Evolutionary conservation across 345 rosid species (phyloP).

Genomic region (Corymbia maculata): DNA sequence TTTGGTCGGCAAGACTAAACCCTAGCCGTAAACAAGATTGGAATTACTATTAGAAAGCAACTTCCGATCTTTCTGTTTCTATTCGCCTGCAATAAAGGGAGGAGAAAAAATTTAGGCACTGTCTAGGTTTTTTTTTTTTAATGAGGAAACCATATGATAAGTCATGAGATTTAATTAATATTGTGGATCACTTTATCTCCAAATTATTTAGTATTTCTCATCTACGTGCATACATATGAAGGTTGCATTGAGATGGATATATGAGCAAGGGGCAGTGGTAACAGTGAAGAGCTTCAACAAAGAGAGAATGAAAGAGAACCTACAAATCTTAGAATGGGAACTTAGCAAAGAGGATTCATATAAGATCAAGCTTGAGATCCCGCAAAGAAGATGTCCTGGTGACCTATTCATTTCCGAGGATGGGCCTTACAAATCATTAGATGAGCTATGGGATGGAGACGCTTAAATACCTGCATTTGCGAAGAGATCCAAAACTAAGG

Average conservation of each 20-base stretch:
- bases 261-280: background rate
- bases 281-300: slow-evolving; percentile 1
- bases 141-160: background rate
- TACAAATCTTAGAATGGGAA: background rate
- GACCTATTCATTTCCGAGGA: background rate
- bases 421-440: background rate
- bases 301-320: slow-evolving; percentile 2
- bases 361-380: background rate
- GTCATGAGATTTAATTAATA: background rate
- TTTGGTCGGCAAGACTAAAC: background rate
- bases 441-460: background rate
- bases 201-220: background rate
- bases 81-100: background rate
- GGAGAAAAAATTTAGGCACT: background rate
- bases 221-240: background rate
- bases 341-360: background rate
- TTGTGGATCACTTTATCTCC: background rate
- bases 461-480: background rate
- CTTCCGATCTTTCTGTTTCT: background rate
- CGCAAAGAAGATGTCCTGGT: background rate
- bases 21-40: background rate
- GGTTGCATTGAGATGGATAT: slow-evolving; percentile 3
- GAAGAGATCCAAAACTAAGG: too few relatives aligned
- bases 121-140: background rate
- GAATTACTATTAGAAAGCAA: background rate